These are phyloP conservation scores for Agrocybe pediades DNA, from an alignment of 768 basidiomycete species.

Conservation along the genomic window DNA sequence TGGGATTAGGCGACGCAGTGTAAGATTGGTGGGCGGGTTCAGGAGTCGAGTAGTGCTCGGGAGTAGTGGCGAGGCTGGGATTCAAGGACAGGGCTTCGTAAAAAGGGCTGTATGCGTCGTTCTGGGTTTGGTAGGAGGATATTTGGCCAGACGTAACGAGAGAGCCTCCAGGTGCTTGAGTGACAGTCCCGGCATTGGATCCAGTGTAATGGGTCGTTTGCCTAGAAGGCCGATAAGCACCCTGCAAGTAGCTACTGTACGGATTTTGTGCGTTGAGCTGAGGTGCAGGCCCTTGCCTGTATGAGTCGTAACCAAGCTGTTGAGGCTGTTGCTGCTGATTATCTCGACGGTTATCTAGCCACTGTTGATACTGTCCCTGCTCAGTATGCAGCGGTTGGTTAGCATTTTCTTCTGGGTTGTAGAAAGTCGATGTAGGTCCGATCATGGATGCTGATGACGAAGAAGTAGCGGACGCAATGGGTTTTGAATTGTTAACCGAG, in stretches of 20 bases:
- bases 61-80: conserved; percentile 20
- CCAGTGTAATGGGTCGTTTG: conserved; percentile 22
- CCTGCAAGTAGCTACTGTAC: conserved; percentile 28
- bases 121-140: conserved; percentile 9
- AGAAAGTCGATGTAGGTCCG: conserved; percentile 53
- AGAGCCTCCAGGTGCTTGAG: conserved; percentile 18
- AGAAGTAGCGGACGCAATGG: conserved; percentile 16
- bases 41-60: conserved; percentile 18
- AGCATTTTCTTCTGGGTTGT: conserved; percentile 44
- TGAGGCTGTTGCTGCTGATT: conserved; percentile 24
- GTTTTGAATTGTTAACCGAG: conserved; percentile 9
- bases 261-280: conserved; percentile 24
- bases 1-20: conserved; percentile 28
- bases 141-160: conserved; percentile 3
- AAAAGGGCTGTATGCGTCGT: conserved; percentile 21
- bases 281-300: conserved; percentile 17
- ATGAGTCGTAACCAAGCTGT: conserved; percentile 20
- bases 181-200: conserved; percentile 22
- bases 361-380: conserved; percentile 43
- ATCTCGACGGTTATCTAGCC: conserved; percentile 33
- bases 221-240: conserved; percentile 25
- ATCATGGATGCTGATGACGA: conserved; percentile 48
- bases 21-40: conserved; percentile 30
- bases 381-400: conserved; percentile 24
- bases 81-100: conserved; percentile 22